A percentile compares a stretch with the other conserved stretches of the same genome.
phyloP scores from a whole-genome alignment of 139 green algal genomes.

The Limnomonas spitsbergensis region DNA sequence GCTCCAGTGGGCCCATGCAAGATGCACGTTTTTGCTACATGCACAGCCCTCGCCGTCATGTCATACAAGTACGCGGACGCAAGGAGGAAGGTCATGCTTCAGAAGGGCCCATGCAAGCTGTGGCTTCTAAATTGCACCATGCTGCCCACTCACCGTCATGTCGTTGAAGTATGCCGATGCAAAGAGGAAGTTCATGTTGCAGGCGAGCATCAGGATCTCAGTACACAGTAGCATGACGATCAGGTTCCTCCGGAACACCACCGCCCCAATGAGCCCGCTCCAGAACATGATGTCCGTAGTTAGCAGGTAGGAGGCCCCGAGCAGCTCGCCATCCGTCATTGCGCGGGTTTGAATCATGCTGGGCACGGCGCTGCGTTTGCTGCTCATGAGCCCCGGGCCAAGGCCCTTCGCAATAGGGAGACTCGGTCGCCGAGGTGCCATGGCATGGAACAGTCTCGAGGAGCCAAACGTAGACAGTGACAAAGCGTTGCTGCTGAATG shows the following conservation, averaged over 20 bases:
- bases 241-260: slow-evolving; percentile 44
- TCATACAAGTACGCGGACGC: slow-evolving; percentile 44
- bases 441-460: too few species aligned
- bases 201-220: slow-evolving; percentile 48
- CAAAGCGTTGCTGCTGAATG: too few species aligned
- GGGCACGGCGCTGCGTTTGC: too few species aligned
- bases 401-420: too few species aligned
- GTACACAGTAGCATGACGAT: slow-evolving; percentile 48
- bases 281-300: slow-evolving; percentile 52
- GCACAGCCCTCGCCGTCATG: slow-evolving; percentile 32
- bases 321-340: slow-evolving; percentile 31
- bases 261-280: slow-evolving; percentile 39
- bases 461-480: too few species aligned
- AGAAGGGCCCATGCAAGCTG: too few species aligned
- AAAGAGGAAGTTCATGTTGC: slow-evolving; percentile 56
- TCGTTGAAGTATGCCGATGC: slow-evolving; percentile 45
- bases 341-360: too few species aligned
- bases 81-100: slow-evolving; percentile 54
- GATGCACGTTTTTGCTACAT: too few species aligned
- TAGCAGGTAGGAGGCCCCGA: slow-evolving; percentile 29
- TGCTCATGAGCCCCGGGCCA: too few species aligned
- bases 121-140: too few species aligned
- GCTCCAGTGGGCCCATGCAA: too few species aligned
- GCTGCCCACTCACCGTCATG: slow-evolving; percentile 28
- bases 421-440: too few species aligned